Evolutionary conservation across 768 basidiomycete genomes (phyloP), one percentile per base, ranked within the genome.

Genomic region (Suillus americanus): DNA sequence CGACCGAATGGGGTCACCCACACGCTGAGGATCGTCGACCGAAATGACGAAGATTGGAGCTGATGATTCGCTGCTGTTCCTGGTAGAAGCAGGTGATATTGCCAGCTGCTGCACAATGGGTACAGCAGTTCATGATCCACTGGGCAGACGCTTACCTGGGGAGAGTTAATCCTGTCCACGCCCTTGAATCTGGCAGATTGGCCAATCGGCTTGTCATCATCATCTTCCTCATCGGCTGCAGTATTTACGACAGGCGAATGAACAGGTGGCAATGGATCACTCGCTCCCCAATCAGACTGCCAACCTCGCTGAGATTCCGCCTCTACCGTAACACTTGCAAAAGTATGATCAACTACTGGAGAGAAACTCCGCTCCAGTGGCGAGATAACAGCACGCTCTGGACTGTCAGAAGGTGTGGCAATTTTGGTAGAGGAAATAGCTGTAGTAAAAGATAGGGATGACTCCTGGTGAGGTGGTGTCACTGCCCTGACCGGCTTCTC

Each of bases 21-120:
- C 92, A 70, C 92, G 94, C 69, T 98, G 95, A 6, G 97, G 97
- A 76, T 99, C 97, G 61, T 94, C 92, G n/a, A 99, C 95, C 0
- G 91, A 86, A 67, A 99, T 94, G 9, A 85, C 75, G 74, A 97
- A 98, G 30, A 91, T 80, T 25, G 92, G 91, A 63, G 83, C 86
- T 43, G 89, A 70, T 1, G 81, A 81, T 62, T 81, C 83, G 60
- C 86, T 72, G 50, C 66, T 74, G 50, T 70, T 74, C 28, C 71
- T 66, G 38, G 67, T 45, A 7, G 65, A 50, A 28, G 53, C 40
- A 9, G 70, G 67, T 20, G 72, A 70, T 38, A 18, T 38, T 41
- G 43, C 55, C 57, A 70, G 65, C 38, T 40, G 60, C 67, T 77
- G 57, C 67, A 12, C 20, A 38, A 53, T 64, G 13, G 30, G 61